Evolutionary conservation across 768 basidiomycete genomes (phyloP), one percentile per base, ranked within the genome.

Genomic region (Cystofilobasidium macerans): DNA sequence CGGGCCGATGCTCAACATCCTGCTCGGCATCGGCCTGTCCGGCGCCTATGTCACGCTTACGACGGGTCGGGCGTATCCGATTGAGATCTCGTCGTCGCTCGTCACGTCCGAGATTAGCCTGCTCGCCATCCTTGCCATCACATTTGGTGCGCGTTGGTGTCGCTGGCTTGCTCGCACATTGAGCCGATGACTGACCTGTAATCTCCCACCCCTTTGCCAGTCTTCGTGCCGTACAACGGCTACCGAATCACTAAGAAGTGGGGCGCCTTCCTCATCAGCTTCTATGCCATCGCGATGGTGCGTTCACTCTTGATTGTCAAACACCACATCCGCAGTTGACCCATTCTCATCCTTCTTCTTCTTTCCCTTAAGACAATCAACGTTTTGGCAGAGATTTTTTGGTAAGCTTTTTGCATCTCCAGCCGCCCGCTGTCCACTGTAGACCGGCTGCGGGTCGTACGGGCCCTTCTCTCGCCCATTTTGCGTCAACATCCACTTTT

Each of bases 181-280:
- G n/a, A 26, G 6, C 24, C 16, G 30, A 54, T 20, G 5, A 8
- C 32, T 14, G 51, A 16, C 28, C 4, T 32, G 28, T 12, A 24
- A 18, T 36, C 57, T 57, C 48, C 16, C 33, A 51, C 26, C 11
- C 4, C 18, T 4, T 18, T 1, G 7, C 8, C 61, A 62, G 53
- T 93, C 57, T 83, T 87, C 70, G 89, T 98, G 0, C 93, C 95
- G 0, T 73, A 85, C 64, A 93, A 95, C 71, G 84, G 82, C 33
- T 98, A 87, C 73, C 79, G 82, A 71, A 81, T 98, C 54, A 85
- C 87, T 43, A 79, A 86, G 61, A 78, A 80, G 57, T 97, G 91
- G 91, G 93, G 91, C 0, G 70, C 86, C 32, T 82, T 87, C 71
- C 79, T 97, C 70, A 85, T 95, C 53, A 72, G 77, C 12, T 83